Percentiles rank a stretch among this genome's conserved stretches.
These are phyloP conservation scores for Raphanus hybrid DNA, from an alignment of 441 rosid genomes.

Conservation along the genomic window DNA sequence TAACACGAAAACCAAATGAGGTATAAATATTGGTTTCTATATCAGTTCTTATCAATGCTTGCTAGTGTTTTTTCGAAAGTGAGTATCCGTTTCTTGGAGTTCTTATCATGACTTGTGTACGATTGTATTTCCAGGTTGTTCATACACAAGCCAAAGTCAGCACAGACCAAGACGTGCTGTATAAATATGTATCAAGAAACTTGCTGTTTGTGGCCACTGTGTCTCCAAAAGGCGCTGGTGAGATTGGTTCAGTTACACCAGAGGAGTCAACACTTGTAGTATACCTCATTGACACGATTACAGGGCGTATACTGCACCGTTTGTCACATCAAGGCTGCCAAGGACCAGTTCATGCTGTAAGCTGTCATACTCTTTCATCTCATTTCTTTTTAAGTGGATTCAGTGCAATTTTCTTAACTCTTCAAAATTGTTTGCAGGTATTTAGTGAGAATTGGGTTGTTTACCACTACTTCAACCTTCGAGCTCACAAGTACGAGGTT, in stretches of 20 bases:
- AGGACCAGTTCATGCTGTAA: constrained; percentile 95
- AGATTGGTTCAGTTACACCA: constrained; percentile 86
- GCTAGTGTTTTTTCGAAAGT: constrained; percentile 6
- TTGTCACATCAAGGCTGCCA: constrained; percentile 94
- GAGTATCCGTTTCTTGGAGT: neutral
- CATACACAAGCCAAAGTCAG: constrained; percentile 97
- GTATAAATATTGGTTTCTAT: constrained; percentile 48
- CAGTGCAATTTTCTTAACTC: constrained; percentile 32
- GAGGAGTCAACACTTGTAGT: constrained; percentile 85
- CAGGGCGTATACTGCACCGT: constrained; percentile 94
- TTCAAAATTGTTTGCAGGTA: constrained; percentile 61
- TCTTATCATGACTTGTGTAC: constrained; percentile 6
- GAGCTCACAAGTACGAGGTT: constrained; percentile 98
- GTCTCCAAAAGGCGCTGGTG: constrained; percentile 86
- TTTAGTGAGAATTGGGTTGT: constrained; percentile 98
- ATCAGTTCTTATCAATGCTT: constrained; percentile 19
- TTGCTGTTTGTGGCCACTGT: constrained; percentile 89
- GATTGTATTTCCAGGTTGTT: constrained; percentile 68
- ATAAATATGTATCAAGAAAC: constrained; percentile 88
- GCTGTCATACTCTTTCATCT: constrained; percentile 39
- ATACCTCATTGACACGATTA: constrained; percentile 88
- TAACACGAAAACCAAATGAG: constrained; percentile 80
- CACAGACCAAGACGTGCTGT: constrained; percentile 92
- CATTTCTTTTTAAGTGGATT: constrained; percentile 5
- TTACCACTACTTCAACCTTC: constrained; percentile 96